These are phyloP conservation scores for Cryptococcus sp. DNA, from an alignment of 1,284 basidiomycete genomes.

Conservation along the genomic window DNA sequence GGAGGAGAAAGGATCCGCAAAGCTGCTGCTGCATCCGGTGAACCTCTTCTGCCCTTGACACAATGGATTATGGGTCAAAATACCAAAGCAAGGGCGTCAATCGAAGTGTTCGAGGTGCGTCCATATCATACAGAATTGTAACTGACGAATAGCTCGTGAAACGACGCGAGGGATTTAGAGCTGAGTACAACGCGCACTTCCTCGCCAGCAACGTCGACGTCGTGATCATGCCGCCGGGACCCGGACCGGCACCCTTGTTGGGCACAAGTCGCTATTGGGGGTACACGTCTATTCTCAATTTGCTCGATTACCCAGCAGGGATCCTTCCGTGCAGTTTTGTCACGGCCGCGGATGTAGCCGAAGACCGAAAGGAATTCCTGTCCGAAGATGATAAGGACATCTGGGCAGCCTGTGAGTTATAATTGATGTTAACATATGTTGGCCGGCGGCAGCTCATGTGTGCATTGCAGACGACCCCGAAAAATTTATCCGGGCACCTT, in stretches of 20 bases:
- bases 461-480: conserved; percentile 12
- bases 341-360: conserved; percentile 48
- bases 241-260: conserved; percentile 41
- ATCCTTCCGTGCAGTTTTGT: conserved; percentile 67
- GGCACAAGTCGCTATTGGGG: conserved; percentile 42
- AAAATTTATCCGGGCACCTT: conserved; percentile 21
- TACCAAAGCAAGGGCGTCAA: conserved; percentile 22
- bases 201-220: conserved; percentile 36
- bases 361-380: conserved; percentile 56
- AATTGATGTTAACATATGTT: background rate
- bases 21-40: conserved; percentile 26
- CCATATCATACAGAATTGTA: background rate
- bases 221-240: conserved; percentile 42
- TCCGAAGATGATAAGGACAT: conserved; percentile 56
- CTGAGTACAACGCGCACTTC: conserved; percentile 33
- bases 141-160: conserved; percentile 27
- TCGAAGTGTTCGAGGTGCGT: conserved; percentile 37
- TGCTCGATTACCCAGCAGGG: conserved; percentile 67
- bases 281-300: conserved; percentile 70
- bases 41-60: conserved; percentile 42
- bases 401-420: conserved; percentile 60
- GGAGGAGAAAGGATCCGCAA: conserved; percentile 34
- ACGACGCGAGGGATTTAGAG: conserved; percentile 38
- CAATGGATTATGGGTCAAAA: conserved; percentile 35
- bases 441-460: conserved; percentile 1